phyloP scores from a whole-genome alignment of 495 filamentous ascomycete species.

The Annulohypoxylon bovei region DNA sequence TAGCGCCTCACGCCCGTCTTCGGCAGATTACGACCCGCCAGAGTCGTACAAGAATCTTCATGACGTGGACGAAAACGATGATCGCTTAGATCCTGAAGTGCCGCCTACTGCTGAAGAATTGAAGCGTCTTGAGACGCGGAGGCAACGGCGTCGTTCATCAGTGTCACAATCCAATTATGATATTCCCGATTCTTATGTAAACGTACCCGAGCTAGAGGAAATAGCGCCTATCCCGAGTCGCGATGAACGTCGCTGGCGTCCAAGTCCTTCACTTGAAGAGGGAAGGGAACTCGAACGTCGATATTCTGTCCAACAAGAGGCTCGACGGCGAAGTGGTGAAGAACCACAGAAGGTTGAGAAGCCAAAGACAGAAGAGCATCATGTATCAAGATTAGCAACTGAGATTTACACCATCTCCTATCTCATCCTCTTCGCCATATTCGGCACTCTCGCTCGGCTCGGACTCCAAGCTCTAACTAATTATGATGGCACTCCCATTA shows the following conservation, averaged over 20 bases:
- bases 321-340: constrained; percentile 4
- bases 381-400: constrained; percentile 67
- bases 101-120: constrained; percentile 11
- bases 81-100: constrained; percentile 47
- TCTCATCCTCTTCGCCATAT: constrained; percentile 85
- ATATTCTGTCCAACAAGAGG: constrained; percentile 16
- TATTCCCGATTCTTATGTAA: constrained; percentile 59
- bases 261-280: constrained; percentile 41
- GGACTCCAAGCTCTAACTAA: constrained; percentile 83
- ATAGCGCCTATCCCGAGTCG: constrained; percentile 59
- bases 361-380: constrained; percentile 22
- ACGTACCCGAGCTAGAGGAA: constrained; percentile 58
- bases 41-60: constrained; percentile 52
- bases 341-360: constrained; percentile 24
- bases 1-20: constrained; percentile 5
- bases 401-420: constrained; percentile 82
- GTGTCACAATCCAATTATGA: constrained; percentile 48
- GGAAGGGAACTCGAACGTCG: constrained; percentile 32
- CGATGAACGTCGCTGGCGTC: constrained; percentile 48
- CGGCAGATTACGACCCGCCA: constrained; percentile 47
- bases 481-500: constrained; percentile 80
- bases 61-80: constrained; percentile 48
- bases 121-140: constrained; percentile 18
- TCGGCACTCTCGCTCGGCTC: constrained; percentile 86
- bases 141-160: constrained; percentile 26